A percentile compares a stretch with the other conserved stretches of the same genome.
Conservation (phyloP, 2,329 filamentous ascomycete species). For the Colletotrichum sp. region DNA sequence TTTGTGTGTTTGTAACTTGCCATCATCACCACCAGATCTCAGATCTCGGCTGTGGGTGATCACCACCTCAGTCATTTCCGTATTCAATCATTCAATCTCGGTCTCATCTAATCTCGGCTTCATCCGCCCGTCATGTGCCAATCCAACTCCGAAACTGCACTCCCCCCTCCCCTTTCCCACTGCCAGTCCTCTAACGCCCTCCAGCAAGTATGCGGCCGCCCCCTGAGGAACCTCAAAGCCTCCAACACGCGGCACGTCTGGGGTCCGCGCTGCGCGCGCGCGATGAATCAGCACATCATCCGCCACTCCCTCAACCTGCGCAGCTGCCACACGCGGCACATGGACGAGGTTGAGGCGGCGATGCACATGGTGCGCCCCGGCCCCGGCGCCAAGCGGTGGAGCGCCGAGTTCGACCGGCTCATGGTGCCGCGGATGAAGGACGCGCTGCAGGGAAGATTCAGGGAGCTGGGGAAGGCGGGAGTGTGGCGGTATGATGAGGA, state of each 20-base stretch:
- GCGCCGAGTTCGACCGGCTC: background rate
- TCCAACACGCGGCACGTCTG: background rate
- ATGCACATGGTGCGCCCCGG: background rate
- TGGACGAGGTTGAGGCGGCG: background rate
- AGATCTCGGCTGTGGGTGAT: background rate
- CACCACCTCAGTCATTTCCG: background rate
- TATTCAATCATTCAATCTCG: background rate
- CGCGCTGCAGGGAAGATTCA: background rate
- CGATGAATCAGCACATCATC: background rate
- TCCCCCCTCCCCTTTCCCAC: background rate
- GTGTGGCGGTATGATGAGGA: background rate
- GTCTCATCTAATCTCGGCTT: background rate
- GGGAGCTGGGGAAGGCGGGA: background rate
- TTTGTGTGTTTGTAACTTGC: background rate
- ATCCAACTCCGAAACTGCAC: background rate
- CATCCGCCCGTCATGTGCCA: background rate
- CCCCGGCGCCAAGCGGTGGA: background rate
- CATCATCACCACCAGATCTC: background rate
- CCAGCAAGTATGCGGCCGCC: background rate
- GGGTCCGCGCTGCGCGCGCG: background rate
- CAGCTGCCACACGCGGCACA: background rate
- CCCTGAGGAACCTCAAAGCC: background rate
- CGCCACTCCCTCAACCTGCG: background rate
- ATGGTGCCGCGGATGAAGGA: background rate
- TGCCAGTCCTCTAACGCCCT: background rate